Percentiles rank a stretch among this genome's conserved stretches.
phyloP scores from a whole-genome alignment of 2,329 filamentous ascomycete species.

The Purpureocillium lavendulum region DNA sequence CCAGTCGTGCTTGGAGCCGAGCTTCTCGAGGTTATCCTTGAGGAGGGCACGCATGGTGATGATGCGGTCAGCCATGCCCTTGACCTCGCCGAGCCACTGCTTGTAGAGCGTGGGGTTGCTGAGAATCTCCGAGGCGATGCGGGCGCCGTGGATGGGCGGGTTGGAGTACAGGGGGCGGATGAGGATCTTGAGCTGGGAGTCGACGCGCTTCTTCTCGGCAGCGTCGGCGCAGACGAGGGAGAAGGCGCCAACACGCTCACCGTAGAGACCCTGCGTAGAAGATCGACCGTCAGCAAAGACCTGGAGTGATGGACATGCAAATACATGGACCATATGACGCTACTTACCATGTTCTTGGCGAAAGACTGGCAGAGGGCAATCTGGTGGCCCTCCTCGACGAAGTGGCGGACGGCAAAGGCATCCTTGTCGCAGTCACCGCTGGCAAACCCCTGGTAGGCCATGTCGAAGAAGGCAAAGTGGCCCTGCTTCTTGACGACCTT shows the following conservation, averaged over 20 bases:
- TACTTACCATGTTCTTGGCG: constrained; percentile 92
- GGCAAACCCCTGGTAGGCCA: constrained; percentile 98
- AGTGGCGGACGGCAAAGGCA: constrained; percentile 88
- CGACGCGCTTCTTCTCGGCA: constrained; percentile 91
- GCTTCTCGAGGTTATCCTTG: constrained; percentile 88
- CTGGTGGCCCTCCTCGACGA: constrained; percentile 85
- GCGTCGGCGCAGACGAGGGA: constrained; percentile 77
- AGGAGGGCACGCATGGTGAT: constrained; percentile 95
- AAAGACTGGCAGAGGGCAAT: constrained; percentile 87
- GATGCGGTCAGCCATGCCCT: constrained; percentile 98
- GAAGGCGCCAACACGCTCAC: constrained; percentile 96
- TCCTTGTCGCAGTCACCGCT: constrained; percentile 87
- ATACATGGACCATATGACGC: not conserved
- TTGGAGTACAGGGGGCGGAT: constrained; percentile 97
- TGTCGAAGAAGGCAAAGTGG: constrained; percentile 97
- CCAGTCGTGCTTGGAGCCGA: constrained; percentile 97
- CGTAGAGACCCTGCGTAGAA: constrained; percentile 71
- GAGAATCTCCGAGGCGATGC: constrained; percentile 86
- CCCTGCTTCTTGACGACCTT: constrained; percentile 74
- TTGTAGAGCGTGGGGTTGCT: constrained; percentile 77
- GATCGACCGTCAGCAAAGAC: not conserved
- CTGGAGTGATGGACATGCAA: too few species aligned
- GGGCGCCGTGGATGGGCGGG: constrained; percentile 92
- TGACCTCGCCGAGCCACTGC: constrained; percentile 95
- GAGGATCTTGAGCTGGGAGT: constrained; percentile 97